Base-by-base conservation (phyloP, 306 rosid genomes). In the Quercus dentata region DNA sequence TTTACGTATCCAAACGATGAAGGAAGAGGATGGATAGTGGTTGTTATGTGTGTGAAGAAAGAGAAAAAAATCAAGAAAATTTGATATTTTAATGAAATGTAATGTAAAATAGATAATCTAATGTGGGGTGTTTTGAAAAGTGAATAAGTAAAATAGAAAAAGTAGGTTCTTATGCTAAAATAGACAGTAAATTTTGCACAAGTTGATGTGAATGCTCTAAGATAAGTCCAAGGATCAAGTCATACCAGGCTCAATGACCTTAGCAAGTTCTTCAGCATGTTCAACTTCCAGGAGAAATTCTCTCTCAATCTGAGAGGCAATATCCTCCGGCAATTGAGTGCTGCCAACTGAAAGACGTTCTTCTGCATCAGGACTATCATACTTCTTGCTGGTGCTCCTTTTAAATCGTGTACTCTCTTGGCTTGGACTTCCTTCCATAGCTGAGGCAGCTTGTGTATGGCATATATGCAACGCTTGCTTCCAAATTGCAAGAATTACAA, bases 401-500 rank as follows among this genome's bases (percentile, higher is more conserved):
- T 89, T 88, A 80, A 84, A 83, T 89, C 86, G 89, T 27, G 90
- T 76, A 58, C 82, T 83, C 78, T 94, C 98, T 84, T 86, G 97
- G 86, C 81, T 90, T 70, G 97, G 98, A 88, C 97, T 93, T 78
- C 98, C 99, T 87, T 93, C 97, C 90, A 92, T 93, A 74, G 97
- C 99, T 4, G 98, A 96, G 82, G 99, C 98, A 82, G 97, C 99
- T 84, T 87, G 97, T 5, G 99, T 91, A 83, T 96, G 99, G 89
- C 99, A 96, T 85, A 96, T 96, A 85, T 96, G 87, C 86, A 96
- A 79, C 14, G 98, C 99, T 89, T 96, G 94, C 85, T 93, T 96
- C 98, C 99, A 96, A 74, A 96, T 93, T 76, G 99, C 97, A 86
- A 96, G 99, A 82, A 93, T 92, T 71, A 96, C 99, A 85, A 96